Evolutionary conservation across 1,284 basidiomycete genomes (phyloP).

Genomic region (Sphagnurus paluster): DNA sequence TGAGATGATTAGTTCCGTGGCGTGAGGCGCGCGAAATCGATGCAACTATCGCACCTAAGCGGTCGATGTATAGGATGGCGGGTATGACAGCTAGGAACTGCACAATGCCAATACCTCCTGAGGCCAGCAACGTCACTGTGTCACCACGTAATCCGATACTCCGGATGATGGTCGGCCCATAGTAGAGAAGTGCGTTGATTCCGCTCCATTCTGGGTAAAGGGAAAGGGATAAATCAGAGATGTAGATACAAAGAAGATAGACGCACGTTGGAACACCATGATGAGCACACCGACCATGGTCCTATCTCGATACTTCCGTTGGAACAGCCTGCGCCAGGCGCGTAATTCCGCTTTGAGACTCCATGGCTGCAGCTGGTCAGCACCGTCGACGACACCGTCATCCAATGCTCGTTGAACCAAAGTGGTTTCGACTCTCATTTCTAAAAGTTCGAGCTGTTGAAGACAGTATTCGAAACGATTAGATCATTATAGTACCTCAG

Average conservation of each 20-base stretch:
- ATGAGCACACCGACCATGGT: constrained; percentile 69
- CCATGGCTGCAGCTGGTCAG: constrained; percentile 13
- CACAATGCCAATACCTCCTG: constrained; percentile 79
- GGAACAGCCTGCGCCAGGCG: constrained; percentile 58
- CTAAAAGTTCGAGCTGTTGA: constrained; percentile 63
- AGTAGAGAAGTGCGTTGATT: constrained; percentile 80
- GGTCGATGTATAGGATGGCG: constrained; percentile 70
- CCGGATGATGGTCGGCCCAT: constrained; percentile 71
- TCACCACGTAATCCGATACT: constrained; percentile 58
- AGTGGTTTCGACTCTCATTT: constrained; percentile 67
- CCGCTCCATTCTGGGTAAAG: constrained; percentile 70
- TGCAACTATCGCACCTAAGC: constrained; percentile 53
- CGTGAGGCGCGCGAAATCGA: not conserved
- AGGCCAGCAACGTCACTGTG: constrained; percentile 60
- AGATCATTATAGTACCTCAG: not conserved
- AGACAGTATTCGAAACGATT: not conserved
- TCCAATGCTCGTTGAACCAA: constrained; percentile 38
- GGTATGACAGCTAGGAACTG: constrained; percentile 78
- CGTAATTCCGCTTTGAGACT: constrained; percentile 37
- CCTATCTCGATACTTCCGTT: constrained; percentile 49
- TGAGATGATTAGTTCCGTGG: not conserved
- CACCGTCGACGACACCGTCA: constrained; percentile 1
- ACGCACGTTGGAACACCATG: constrained; percentile 80
- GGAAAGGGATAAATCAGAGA: constrained; percentile 1
- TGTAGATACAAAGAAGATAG: not conserved